Evolutionary conservation across 306 rosid genomes (phyloP).

Genomic region (Gastrolobium bilobum): DNA sequence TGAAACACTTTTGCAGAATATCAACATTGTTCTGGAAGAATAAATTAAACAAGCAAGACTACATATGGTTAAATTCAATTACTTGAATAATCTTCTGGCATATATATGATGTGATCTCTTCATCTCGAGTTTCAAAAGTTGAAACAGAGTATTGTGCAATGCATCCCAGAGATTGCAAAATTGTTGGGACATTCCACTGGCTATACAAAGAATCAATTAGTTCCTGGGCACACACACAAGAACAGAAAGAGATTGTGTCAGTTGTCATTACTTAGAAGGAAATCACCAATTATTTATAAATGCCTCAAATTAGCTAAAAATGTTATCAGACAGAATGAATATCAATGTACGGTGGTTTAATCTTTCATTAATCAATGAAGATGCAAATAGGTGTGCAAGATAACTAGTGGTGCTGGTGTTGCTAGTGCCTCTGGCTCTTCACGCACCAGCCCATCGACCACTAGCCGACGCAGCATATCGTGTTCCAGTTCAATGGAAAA

Average conservation of each 20-base stretch:
- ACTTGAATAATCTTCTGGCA: constrained; percentile 76
- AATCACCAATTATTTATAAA: constrained; percentile 32
- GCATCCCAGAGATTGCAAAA: constrained; percentile 93
- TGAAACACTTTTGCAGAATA: constrained; percentile 21
- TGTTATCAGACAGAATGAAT: not conserved
- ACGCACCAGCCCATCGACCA: too few relatives aligned
- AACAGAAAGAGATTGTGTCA: constrained; percentile 22
- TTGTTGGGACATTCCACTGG: constrained; percentile 75
- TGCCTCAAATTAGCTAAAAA: constrained; percentile 14
- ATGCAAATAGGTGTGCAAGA: not conserved
- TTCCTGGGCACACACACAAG: constrained; percentile 57
- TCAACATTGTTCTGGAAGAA: constrained; percentile 23
- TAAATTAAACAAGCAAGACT: constrained; percentile 47
- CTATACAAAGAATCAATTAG: constrained; percentile 66
- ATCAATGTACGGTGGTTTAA: not conserved
- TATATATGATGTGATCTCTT: constrained; percentile 69
- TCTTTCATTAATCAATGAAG: not conserved
- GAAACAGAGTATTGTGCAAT: constrained; percentile 76
- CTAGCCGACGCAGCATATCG: too few relatives aligned
- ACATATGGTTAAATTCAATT: constrained; percentile 51
- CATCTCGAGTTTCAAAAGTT: constrained; percentile 69
- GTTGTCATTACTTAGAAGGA: constrained; percentile 33
- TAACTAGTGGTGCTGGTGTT: not conserved
- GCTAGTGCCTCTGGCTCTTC: too few relatives aligned
- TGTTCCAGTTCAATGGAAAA: too few relatives aligned